Base-by-base conservation (phyloP, 176 grass and related monocot species). In the Elymus sibiricus region DNA sequence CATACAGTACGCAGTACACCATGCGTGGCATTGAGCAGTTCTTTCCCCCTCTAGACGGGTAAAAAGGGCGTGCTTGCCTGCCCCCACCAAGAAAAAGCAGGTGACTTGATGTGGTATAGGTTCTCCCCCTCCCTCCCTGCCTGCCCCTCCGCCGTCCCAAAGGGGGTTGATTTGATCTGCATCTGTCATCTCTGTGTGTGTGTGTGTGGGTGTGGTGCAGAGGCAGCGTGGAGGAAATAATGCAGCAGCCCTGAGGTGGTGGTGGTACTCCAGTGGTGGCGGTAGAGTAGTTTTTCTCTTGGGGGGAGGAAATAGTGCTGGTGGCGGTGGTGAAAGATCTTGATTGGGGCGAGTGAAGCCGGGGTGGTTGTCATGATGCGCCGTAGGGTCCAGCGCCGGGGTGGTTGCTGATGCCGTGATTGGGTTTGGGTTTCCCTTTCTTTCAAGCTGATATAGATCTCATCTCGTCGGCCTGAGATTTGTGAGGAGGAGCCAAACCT, bases 311-410 rank as follows among this genome's bases (percentile, higher is more conserved):
- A 29, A 2, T 2, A 4, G 35, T 74, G 85, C n/a, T 56, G 61
- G 70, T 55, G 65, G 1, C 76, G 61, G 32, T 69, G 63, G 87
- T 76, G 88, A 88, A 84, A 46, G 37, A 22, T 42, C 69, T 75
- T 75, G 60, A 76, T 43, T 67, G 59, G 67, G 72, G 58, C 82
- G 24, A 24, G 22, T 38, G 39, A n/a, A 83, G 37, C 14, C 28
- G 29, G 51, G 37, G 46, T 82, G 44, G 61, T 74, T 34, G 47
- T 81, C 51, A 88, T 85, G 60, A 49, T 76, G 81, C 59, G 69
- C 49, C 17, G 77, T 81, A 88, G 89, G 89, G 77, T 87, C 89
- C 89, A 88, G 31, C 82, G 35, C 62, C 59, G 62, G 70, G 39
- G 77, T 88, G 24, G 81, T 53, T 85, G 81, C 40, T 85, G 81